These are phyloP conservation scores for Kwoniella bestiolae DNA, from an alignment of 768 basidiomycete genomes.

Conservation along the genomic window DNA sequence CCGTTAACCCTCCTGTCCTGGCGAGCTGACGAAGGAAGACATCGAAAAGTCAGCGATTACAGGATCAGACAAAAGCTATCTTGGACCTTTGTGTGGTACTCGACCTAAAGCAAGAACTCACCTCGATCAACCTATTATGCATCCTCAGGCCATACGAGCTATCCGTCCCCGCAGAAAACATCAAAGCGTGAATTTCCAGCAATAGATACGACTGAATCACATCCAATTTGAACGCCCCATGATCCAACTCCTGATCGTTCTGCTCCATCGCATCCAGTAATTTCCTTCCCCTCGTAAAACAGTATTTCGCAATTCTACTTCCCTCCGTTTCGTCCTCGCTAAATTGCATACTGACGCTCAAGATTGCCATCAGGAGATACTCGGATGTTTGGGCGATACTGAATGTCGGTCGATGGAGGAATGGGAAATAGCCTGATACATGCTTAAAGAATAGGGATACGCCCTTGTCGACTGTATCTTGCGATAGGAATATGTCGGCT, in stretches of 20 bases:
- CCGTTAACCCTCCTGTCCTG: slow-evolving; percentile 35
- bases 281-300: slow-evolving; percentile 12
- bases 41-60: background rate
- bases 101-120: slow-evolving; percentile 13
- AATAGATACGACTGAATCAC: slow-evolving; percentile 37
- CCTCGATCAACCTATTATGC: slow-evolving; percentile 32
- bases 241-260: background rate
- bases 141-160: slow-evolving; percentile 31
- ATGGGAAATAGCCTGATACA: slow-evolving; percentile 25
- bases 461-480: slow-evolving; percentile 1
- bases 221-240: background rate
- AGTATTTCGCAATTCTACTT: slow-evolving; percentile 15
- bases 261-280: slow-evolving; percentile 12
- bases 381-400: slow-evolving; percentile 6
- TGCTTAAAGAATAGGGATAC: slow-evolving; percentile 35
- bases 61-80: too few relatives aligned
- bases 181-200: slow-evolving; percentile 28
- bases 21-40: slow-evolving; percentile 21
- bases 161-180: slow-evolving; percentile 22
- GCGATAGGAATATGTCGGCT: too few relatives aligned
- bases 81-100: too few relatives aligned
- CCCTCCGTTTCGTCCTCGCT: slow-evolving; percentile 15
- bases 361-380: slow-evolving; percentile 28
- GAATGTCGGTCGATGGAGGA: slow-evolving; percentile 40
- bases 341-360: slow-evolving; percentile 30